Evolutionary conservation across 1,139 yeast species (phyloP).

Genomic region (Pichia cactophila): DNA sequence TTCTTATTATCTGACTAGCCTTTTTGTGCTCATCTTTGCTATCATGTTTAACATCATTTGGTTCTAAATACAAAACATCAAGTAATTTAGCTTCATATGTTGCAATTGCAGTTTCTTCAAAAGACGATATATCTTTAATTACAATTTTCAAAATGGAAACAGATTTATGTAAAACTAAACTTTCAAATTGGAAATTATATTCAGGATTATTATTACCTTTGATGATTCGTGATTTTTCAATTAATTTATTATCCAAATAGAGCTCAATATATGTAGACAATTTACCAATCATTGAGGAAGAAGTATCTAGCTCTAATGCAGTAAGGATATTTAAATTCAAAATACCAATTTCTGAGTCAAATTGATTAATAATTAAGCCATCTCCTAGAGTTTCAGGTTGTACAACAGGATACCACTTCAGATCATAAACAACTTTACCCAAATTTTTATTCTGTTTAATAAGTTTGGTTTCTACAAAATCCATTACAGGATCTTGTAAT

Average conservation of each 20-base stretch:
- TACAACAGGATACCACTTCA: conserved; percentile 57
- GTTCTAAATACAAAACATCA: conserved; percentile 37
- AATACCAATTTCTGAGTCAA: conserved; percentile 64
- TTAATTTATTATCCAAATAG: conserved; percentile 43
- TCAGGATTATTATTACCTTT: conserved; percentile 64
- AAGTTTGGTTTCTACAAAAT: conserved; percentile 24
- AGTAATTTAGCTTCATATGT: conserved; percentile 43
- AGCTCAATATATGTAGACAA: conserved; percentile 68
- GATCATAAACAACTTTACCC: conserved; percentile 54
- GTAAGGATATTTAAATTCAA: conserved; percentile 64
- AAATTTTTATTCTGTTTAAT: conserved; percentile 44
- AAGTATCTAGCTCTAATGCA: conserved; percentile 62
- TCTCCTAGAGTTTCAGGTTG: conserved; percentile 37
- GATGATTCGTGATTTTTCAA: conserved; percentile 50
- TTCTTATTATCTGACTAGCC: conserved; percentile 20
- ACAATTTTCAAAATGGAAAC: conserved; percentile 45
- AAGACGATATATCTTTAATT: conserved; percentile 47
- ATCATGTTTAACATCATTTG: conserved; percentile 34
- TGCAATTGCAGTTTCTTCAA: conserved; percentile 43
- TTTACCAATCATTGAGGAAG: conserved; percentile 58
- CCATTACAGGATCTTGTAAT: conserved; percentile 42
- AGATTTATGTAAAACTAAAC: conserved; percentile 53
- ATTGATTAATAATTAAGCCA: conserved; percentile 42
- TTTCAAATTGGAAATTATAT: conserved; percentile 59
- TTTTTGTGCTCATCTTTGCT: conserved; percentile 19